Percentiles rank a stretch among this genome's conserved stretches.
These are phyloP conservation scores for Dentiscutata heterogama DNA, from an alignment of 371 early-diverging fungal species.

Conservation along the genomic window DNA sequence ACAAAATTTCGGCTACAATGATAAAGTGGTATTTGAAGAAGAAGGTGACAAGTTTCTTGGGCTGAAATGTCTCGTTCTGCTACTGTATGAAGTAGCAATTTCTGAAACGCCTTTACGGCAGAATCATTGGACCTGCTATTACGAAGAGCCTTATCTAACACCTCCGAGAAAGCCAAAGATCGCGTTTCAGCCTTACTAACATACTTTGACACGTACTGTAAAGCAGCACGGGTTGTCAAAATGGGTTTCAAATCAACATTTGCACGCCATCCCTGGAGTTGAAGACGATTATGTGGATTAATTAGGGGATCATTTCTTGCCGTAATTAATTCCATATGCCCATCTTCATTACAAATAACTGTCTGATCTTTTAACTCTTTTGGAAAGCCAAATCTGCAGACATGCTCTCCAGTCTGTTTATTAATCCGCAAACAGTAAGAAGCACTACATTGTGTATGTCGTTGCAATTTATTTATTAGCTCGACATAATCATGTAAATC, in stretches of 20 bases:
- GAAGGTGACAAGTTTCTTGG: neutral
- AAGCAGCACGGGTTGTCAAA: neutral
- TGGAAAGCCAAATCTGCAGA: neutral
- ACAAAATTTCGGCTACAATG: neutral
- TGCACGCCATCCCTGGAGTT: too few relatives aligned
- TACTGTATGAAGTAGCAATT: neutral
- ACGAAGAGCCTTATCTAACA: neutral
- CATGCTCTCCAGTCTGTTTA: neutral
- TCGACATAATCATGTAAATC: too few relatives aligned
- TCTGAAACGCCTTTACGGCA: neutral
- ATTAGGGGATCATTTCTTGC: neutral
- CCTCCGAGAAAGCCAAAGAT: neutral
- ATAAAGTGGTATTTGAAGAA: neutral
- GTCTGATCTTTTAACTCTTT: neutral
- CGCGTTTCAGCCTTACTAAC: neutral
- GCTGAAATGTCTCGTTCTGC: neutral
- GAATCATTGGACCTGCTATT: neutral
- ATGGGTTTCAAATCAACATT: neutral
- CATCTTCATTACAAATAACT: neutral
- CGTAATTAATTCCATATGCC: neutral
- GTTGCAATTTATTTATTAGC: too few relatives aligned
- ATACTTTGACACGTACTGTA: neutral
- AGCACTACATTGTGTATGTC: too few relatives aligned
- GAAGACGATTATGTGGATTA: too few relatives aligned
- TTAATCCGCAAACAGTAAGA: too few relatives aligned